Percentiles rank a stretch among this genome's conserved stretches.
phyloP scores from a whole-genome alignment of 1,284 basidiomycete genomes.

The Sphagnurus paluster region DNA sequence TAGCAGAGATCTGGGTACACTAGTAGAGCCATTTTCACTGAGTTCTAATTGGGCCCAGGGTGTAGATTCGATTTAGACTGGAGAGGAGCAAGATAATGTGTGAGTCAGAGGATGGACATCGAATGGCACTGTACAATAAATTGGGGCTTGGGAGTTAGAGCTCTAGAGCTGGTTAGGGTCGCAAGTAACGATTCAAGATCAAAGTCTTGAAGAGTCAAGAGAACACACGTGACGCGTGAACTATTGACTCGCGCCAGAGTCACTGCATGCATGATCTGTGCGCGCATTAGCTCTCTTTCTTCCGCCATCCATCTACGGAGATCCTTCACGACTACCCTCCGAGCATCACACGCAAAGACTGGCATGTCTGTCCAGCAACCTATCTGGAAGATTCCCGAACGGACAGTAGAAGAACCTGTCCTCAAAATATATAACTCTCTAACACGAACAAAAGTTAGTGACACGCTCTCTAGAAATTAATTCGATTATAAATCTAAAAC shows the following conservation, averaged over 20 bases:
- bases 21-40: too few species aligned
- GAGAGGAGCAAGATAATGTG: too few species aligned
- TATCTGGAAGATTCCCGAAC: constrained; percentile 54
- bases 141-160: neutral
- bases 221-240: constrained; percentile 8
- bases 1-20: too few species aligned
- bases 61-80: too few species aligned
- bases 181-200: neutral
- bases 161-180: neutral
- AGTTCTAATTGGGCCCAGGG: too few species aligned
- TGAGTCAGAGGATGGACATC: too few species aligned
- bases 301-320: constrained; percentile 20
- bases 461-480: constrained; percentile 19
- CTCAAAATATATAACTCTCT: constrained; percentile 94
- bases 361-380: constrained; percentile 51
- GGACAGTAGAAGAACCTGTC: constrained; percentile 54
- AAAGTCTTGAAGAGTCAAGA: neutral
- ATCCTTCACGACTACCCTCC: constrained; percentile 9
- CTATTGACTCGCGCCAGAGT: constrained; percentile 10
- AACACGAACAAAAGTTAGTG: constrained; percentile 82
- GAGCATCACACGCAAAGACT: constrained; percentile 2
- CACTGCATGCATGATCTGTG: constrained; percentile 20
- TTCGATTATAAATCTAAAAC: constrained; percentile 8
- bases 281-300: constrained; percentile 21
- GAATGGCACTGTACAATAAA: too few species aligned